Percentiles rank a stretch among this genome's conserved stretches.
Conservation (phyloP, 2,329 filamentous ascomycete species). For the Colletotrichum sp. region DNA sequence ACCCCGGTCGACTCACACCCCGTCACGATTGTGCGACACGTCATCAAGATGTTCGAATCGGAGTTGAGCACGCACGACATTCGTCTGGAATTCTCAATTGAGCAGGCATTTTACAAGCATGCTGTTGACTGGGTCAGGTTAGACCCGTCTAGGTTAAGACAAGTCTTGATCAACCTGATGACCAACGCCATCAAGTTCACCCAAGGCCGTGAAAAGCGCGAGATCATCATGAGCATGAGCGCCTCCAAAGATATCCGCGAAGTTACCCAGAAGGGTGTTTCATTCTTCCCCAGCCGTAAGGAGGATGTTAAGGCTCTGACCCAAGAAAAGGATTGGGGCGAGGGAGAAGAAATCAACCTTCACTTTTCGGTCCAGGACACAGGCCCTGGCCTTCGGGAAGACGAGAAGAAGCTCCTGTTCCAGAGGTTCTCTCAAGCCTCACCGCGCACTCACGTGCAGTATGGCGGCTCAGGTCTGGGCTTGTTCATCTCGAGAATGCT, state of each 20-base stretch:
- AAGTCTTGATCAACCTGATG: slow-evolving; percentile 79
- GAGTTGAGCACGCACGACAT: slow-evolving; percentile 77
- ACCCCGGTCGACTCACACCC: slow-evolving; percentile 75
- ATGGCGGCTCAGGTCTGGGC: slow-evolving; percentile 73
- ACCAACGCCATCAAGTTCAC: slow-evolving; percentile 72
- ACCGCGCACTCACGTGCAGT: slow-evolving; percentile 74
- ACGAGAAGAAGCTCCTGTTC: slow-evolving; percentile 71
- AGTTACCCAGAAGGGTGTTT: slow-evolving; percentile 42
- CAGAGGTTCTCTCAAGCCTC: slow-evolving; percentile 73
- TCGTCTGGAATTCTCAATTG: slow-evolving; percentile 70
- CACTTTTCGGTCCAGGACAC: slow-evolving; percentile 77
- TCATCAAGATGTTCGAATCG: slow-evolving; percentile 80
- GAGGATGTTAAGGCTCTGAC: slow-evolving; percentile 49
- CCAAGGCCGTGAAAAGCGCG: slow-evolving; percentile 61
- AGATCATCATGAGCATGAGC: slow-evolving; percentile 69
- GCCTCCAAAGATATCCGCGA: slow-evolving; percentile 61
- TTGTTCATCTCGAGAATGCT: slow-evolving; percentile 80
- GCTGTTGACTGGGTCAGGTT: slow-evolving; percentile 75
- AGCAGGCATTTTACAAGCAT: slow-evolving; percentile 69
- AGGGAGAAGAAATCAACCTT: slow-evolving; percentile 73
- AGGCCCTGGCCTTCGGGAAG: slow-evolving; percentile 67
- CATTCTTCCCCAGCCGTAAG: slow-evolving; percentile 53
- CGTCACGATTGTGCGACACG: slow-evolving; percentile 69
- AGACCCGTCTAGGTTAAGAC: slow-evolving; percentile 76
- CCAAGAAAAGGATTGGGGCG: slow-evolving; percentile 70